These are phyloP conservation scores for Asclepias syriaca DNA, from an alignment of 257 asterid species.

Conservation along the genomic window DNA sequence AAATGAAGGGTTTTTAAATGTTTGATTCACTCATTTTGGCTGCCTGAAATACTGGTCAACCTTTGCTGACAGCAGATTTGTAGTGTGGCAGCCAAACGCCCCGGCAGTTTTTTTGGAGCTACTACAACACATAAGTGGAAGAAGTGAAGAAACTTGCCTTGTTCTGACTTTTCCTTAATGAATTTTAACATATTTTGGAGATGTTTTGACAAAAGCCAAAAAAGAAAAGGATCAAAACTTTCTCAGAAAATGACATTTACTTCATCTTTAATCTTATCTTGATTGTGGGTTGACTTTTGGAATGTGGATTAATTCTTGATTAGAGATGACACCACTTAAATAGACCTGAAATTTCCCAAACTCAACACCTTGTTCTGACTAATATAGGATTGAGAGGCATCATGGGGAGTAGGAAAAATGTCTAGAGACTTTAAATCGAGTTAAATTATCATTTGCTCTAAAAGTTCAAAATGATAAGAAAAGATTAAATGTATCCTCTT, in stretches of 20 bases:
- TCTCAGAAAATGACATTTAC: neutral
- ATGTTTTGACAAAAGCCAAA: neutral
- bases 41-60: neutral
- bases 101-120: neutral
- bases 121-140: neutral
- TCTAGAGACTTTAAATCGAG: neutral
- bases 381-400: neutral
- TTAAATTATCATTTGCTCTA: neutral
- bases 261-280: neutral
- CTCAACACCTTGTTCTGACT: neutral
- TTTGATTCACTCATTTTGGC: neutral
- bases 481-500: too few species aligned
- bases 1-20: neutral
- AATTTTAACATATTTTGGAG: neutral
- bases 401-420: neutral
- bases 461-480: too few species aligned
- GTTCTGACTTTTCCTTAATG: neutral
- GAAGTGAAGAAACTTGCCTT: neutral
- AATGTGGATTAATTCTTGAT: neutral
- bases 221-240: neutral
- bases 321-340: neutral
- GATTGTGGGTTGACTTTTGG: neutral
- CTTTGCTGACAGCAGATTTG: neutral
- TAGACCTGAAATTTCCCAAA: neutral
- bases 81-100: neutral